phyloP scores from a whole-genome alignment of 331 rosid species.

The Dryas integrifolia region DNA sequence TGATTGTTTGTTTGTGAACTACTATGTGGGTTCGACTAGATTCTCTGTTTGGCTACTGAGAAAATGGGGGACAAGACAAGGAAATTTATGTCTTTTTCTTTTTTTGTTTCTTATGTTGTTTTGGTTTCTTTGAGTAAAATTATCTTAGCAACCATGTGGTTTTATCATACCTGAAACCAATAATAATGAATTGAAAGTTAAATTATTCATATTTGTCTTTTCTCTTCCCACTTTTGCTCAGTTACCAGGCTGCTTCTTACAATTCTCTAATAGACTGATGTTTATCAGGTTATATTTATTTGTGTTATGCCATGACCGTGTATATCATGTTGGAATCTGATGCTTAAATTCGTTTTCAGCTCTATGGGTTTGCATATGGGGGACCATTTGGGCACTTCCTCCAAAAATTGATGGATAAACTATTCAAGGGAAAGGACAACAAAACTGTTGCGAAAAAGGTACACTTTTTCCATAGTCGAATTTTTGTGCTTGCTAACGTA shows the following conservation, averaged over 20 bases:
- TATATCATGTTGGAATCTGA: not conserved
- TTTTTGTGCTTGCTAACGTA: not conserved
- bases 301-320: not conserved
- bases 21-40: not conserved
- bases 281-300: not conserved
- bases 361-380: conserved; percentile 79
- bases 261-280: not conserved
- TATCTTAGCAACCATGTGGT: not conserved
- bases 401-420: conserved; percentile 76
- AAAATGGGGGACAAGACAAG: not conserved
- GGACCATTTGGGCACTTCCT: conserved; percentile 94
- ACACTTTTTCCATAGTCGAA: not conserved
- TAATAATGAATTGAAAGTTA: not conserved
- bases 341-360: conserved; percentile 44
- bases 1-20: not conserved
- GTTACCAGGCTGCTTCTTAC: not conserved
- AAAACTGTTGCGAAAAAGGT: conserved; percentile 84
- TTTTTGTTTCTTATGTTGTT: not conserved
- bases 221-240: not conserved
- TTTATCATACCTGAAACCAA: not conserved
- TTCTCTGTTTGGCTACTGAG: not conserved
- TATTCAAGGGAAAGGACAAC: conserved; percentile 72
- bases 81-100: not conserved
- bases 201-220: not conserved
- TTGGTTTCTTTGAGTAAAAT: not conserved